Percentiles rank a stretch among this genome's conserved stretches.
Evolutionary conservation across 2,329 filamentous ascomycete genomes (phyloP).

Genomic region (Pseudonectria buxi): DNA sequence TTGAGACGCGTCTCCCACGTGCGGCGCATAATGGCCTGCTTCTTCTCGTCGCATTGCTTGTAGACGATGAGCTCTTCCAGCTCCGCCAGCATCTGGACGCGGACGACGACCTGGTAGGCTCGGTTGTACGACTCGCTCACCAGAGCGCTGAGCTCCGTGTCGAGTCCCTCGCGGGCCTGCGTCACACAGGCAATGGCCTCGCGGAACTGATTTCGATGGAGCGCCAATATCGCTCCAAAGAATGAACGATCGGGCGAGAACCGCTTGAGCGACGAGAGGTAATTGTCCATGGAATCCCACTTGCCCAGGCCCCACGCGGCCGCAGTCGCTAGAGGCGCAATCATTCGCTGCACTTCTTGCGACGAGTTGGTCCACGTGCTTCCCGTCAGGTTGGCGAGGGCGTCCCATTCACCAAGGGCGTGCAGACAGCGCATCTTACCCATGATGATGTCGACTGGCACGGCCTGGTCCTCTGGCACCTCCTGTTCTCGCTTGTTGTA

Average conservation of each 20-base stretch:
- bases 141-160: conserved; percentile 90
- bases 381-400: conserved; percentile 78
- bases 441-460: conserved; percentile 92
- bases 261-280: conserved; percentile 89
- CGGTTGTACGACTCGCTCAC: conserved; percentile 98
- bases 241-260: conserved; percentile 92
- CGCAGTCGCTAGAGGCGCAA: conserved; percentile 88
- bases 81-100: conserved; percentile 98
- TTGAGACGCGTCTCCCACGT: conserved; percentile 96
- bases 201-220: conserved; percentile 92
- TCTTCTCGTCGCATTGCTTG: conserved; percentile 87
- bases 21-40: conserved; percentile 81
- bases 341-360: conserved; percentile 78
- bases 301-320: conserved; percentile 95
- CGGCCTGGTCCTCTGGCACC: conserved; percentile 47
- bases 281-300: conserved; percentile 98
- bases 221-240: conserved; percentile 90
- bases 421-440: conserved; percentile 99
- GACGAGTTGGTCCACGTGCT: conserved; percentile 91
- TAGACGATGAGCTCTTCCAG: conserved; percentile 97
- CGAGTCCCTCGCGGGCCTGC: conserved; percentile 85
- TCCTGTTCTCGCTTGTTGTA: conserved; percentile 82
- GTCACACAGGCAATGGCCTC: conserved; percentile 86
- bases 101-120: conserved; percentile 95
- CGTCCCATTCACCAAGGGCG: conserved; percentile 95